phyloP scores from a whole-genome alignment of 768 basidiomycete genomes.

The Lactarius evosmus region DNA sequence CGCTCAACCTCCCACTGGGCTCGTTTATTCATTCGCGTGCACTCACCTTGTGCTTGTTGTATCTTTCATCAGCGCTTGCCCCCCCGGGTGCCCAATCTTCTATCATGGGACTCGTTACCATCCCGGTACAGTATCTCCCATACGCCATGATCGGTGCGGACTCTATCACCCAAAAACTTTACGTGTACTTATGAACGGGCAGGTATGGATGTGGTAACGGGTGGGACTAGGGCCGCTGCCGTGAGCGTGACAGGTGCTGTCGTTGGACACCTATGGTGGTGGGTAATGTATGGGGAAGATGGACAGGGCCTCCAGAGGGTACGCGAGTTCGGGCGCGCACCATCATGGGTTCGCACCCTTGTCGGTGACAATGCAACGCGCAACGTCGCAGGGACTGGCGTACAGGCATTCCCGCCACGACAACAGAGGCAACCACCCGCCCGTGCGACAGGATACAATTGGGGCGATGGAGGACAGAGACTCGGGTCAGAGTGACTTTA shows the following conservation, averaged over 20 bases:
- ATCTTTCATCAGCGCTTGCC: conserved; percentile 64
- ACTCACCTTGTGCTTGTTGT: conserved; percentile 62
- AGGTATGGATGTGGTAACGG: conserved; percentile 62
- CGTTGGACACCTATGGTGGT: conserved; percentile 82
- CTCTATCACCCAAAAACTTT: neutral
- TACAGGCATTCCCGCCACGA: conserved; percentile 59
- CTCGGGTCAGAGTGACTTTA: conserved; percentile 38
- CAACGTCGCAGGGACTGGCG: conserved; percentile 41
- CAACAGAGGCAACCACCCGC: conserved; percentile 30
- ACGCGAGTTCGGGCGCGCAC: conserved; percentile 41
- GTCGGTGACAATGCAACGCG: conserved; percentile 36
- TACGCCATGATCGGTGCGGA: conserved; percentile 57
- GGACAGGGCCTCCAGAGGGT: conserved; percentile 60
- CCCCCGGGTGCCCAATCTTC: conserved; percentile 66
- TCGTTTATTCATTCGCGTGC: conserved; percentile 58
- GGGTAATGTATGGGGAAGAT: conserved; percentile 53
- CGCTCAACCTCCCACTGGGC: conserved; percentile 58
- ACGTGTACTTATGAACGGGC: neutral
- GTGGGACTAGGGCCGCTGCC: conserved; percentile 55
- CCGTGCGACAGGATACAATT: conserved; percentile 39
- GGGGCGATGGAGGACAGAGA: conserved; percentile 52
- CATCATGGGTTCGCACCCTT: conserved; percentile 25
- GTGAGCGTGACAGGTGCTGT: conserved; percentile 63
- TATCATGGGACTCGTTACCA: conserved; percentile 71
- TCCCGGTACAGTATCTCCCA: conserved; percentile 72